Conservation (phyloP, 495 filamentous ascomycete species). For the Hypomontagnella monticulosa region DNA sequence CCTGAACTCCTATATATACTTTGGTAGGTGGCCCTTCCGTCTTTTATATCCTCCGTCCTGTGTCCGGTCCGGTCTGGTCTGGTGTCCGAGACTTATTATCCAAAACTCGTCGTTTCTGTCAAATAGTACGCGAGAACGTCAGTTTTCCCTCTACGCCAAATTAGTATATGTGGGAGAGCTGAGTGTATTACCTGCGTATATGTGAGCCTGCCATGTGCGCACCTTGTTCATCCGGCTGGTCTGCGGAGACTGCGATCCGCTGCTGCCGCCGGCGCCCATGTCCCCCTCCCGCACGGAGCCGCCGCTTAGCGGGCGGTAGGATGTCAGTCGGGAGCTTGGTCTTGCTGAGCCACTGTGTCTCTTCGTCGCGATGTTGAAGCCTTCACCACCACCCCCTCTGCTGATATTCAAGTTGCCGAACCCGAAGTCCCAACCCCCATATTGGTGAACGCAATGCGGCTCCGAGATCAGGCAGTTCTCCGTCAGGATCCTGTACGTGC, state of each 20-base stretch:
- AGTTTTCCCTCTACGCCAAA: constrained; percentile 26
- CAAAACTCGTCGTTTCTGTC: constrained; percentile 45
- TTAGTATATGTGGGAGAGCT: constrained; percentile 16
- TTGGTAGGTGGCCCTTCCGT: constrained; percentile 10
- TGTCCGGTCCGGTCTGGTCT: too few relatives aligned
- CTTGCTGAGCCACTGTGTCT: constrained; percentile 26
- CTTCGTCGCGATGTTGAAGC: constrained; percentile 38
- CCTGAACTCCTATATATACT: constrained; percentile 23
- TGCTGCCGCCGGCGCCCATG: constrained; percentile 26
- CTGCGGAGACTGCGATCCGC: constrained; percentile 41
- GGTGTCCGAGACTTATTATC: too few relatives aligned
- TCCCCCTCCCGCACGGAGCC: constrained; percentile 31
- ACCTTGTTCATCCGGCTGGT: constrained; percentile 44
- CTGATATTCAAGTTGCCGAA: constrained; percentile 42
- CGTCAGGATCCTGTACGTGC: constrained; percentile 56
- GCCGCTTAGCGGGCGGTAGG: constrained; percentile 27
- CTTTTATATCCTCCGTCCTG: background rate
- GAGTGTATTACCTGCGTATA: constrained; percentile 53
- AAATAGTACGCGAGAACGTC: constrained; percentile 25
- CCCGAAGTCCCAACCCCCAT: constrained; percentile 46
- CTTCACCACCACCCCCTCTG: constrained; percentile 21
- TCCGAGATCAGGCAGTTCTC: constrained; percentile 54
- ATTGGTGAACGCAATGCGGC: constrained; percentile 57
- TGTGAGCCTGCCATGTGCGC: constrained; percentile 53
- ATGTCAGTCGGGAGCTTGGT: constrained; percentile 21